Evolutionary conservation across 495 filamentous ascomycete genomes (phyloP), one percentile per base, ranked within the genome.

Genomic region (Neurospora sp.): DNA sequence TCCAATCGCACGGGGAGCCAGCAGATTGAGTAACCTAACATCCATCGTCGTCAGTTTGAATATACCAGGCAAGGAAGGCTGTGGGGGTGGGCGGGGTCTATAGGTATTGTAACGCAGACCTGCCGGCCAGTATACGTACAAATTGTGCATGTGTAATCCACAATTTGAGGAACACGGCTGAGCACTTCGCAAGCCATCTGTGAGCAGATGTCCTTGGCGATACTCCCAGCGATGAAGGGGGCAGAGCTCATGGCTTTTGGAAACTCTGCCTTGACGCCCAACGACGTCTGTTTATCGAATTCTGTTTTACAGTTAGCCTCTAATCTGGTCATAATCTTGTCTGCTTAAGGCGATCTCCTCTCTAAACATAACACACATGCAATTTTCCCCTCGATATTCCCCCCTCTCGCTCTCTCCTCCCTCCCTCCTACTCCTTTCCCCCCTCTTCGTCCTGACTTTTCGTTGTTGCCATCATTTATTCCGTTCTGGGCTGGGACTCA

Each of bases 241-340:
- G 83, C 82, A 4, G 85, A 83, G 53, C 81, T 74, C 68, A 91
- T 80, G 31, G 82, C 81, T 65, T 82, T 79, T 3, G 89, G 85
- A 71, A 91, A 88, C 1, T 74, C 84, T 14, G 82, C 72, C 40
- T 84, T 84, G 4, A 87, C 85, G n/a, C 89, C 86, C 41, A 94
- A 82, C 3, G 88, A 86, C 4, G 92, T 94, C 65, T 89, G 87
- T 79, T 94, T 94, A 79, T 93, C 91, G 78, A 94, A 94, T 83
- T 94, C 90, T 92, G 74, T 35, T 10, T 8, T 14, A n/a, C 7
- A n/a, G 16, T 39, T 69, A 22, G 69, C 75, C 35, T 81, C 53
- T 35, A 9, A n/a, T n/a, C 10, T 39, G 8, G 65, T 68, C 35
- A 41, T 27, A 14, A 20, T 20, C 68, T 14, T 12, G 31, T 14